These are phyloP conservation scores for Moniliophthora roreri DNA, from an alignment of 1,284 basidiomycete species.

Conservation along the genomic window DNA sequence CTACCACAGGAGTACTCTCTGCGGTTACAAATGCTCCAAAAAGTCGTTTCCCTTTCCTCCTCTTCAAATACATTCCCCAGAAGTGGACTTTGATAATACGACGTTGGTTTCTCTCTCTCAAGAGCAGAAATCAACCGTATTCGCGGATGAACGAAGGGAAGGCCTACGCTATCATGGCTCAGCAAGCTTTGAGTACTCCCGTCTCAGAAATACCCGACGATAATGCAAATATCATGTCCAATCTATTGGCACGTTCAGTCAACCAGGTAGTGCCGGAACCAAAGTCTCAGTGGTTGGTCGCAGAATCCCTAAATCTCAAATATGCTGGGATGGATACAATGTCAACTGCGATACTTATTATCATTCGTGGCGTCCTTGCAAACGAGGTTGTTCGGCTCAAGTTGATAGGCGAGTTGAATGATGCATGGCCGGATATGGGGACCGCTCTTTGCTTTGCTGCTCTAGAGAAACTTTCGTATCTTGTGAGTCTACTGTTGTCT, in stretches of 20 bases:
- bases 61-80: neutral
- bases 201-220: neutral
- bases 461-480: constrained; percentile 5
- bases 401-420: neutral
- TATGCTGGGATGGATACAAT: constrained; percentile 3
- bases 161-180: neutral
- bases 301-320: neutral
- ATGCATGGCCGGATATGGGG: neutral
- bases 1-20: too few species aligned
- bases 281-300: neutral
- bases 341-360: neutral
- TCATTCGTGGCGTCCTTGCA: neutral
- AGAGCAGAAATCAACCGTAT: neutral
- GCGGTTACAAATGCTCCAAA: too few species aligned
- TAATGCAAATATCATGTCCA: neutral
- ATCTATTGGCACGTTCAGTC: neutral
- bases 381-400: neutral
- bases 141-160: neutral
- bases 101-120: neutral
- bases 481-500: neutral
- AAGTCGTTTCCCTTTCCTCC: too few species aligned
- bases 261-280: neutral
- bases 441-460: neutral
- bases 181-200: neutral
- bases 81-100: neutral